These are phyloP conservation scores for Mortierella hygrophila DNA, from an alignment of 192 early-diverging fungal species.

Conservation along the genomic window DNA sequence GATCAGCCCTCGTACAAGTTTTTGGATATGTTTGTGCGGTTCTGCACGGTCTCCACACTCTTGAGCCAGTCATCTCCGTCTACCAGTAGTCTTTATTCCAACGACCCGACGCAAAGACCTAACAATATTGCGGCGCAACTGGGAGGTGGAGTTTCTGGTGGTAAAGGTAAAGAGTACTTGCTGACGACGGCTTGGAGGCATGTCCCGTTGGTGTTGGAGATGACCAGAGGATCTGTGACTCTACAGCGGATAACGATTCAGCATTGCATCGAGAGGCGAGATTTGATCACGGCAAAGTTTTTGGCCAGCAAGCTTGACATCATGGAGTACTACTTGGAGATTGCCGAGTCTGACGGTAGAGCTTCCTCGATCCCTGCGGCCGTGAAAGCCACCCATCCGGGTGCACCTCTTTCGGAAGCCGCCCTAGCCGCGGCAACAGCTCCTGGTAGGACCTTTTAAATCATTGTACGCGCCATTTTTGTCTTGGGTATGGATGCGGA, in stretches of 20 bases:
- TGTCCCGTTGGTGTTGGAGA: slow-evolving; percentile 1
- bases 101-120: background rate
- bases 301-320: slow-evolving; percentile 5
- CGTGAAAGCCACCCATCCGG: background rate
- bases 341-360: background rate
- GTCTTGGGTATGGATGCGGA: background rate
- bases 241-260: slow-evolving; percentile 12
- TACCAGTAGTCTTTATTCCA: background rate
- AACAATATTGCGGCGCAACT: background rate
- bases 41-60: slow-evolving; percentile 2
- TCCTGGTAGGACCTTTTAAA: background rate
- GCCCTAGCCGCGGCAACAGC: background rate
- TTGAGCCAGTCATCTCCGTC: slow-evolving; percentile 3
- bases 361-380: background rate
- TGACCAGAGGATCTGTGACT: slow-evolving; percentile 3
- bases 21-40: slow-evolving; percentile 11
- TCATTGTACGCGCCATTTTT: background rate
- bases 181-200: background rate
- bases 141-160: background rate
- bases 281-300: slow-evolving; percentile 11
- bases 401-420: background rate
- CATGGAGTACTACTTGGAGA: background rate
- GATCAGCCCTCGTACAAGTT: background rate
- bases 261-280: slow-evolving; percentile 6
- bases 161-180: background rate